A percentile compares a stretch with the other conserved stretches of the same genome.
phyloP scores from a whole-genome alignment of 352 stramenopile species.

The Phytophthora tubulina region DNA sequence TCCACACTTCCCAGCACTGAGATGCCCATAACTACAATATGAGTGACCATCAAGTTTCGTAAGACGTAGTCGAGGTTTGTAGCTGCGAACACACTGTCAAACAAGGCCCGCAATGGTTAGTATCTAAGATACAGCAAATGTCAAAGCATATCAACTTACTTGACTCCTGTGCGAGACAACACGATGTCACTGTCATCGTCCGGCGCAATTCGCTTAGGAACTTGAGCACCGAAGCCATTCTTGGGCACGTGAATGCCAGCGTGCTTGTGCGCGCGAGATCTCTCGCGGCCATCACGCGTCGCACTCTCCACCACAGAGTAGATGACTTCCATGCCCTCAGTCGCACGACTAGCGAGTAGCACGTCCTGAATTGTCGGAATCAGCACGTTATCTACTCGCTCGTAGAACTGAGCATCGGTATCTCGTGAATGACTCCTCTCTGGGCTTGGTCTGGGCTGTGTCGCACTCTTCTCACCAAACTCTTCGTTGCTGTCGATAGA shows the following conservation, averaged over 20 bases:
- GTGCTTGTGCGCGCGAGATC: constrained; percentile 89
- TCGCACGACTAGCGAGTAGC: constrained; percentile 58
- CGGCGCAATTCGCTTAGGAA: constrained; percentile 59
- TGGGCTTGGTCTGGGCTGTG: not conserved
- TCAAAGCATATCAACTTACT: constrained; percentile 50
- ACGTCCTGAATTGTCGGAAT: constrained; percentile 72
- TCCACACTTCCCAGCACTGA: constrained; percentile 87
- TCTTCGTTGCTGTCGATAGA: constrained; percentile 20
- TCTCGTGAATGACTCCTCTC: constrained; percentile 23
- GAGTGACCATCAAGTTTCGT: constrained; percentile 85
- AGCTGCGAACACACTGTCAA: constrained; percentile 78
- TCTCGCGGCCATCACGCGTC: constrained; percentile 85
- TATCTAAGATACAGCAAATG: not conserved
- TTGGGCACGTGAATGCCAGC: constrained; percentile 83
- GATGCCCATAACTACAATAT: constrained; percentile 88
- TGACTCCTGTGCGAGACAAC: constrained; percentile 81
- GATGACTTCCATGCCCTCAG: constrained; percentile 82
- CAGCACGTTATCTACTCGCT: constrained; percentile 59
- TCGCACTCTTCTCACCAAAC: constrained; percentile 17
- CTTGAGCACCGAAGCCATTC: constrained; percentile 70
- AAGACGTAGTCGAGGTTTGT: constrained; percentile 93
- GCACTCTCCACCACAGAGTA: constrained; percentile 92
- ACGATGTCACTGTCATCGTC: constrained; percentile 81
- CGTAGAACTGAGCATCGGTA: constrained; percentile 48
- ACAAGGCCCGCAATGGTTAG: constrained; percentile 6